These are phyloP conservation scores for Fusarium dimerum DNA, from an alignment of 2,329 filamentous ascomycete species.

Conservation along the genomic window DNA sequence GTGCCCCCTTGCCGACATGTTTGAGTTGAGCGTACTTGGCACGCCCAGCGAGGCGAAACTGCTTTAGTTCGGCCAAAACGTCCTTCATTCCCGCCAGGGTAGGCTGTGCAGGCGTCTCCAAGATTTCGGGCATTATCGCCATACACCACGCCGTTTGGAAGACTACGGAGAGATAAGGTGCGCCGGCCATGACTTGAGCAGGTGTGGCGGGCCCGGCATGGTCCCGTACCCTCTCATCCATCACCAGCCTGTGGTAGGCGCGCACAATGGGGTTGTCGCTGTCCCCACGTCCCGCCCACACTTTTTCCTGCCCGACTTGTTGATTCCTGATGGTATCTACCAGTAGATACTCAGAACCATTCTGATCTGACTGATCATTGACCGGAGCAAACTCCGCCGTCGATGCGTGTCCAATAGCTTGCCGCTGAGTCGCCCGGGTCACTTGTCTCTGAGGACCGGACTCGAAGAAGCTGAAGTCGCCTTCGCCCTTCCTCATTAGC, in stretches of 20 bases:
- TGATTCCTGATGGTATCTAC: slow-evolving; percentile 30
- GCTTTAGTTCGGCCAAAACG: slow-evolving; percentile 44
- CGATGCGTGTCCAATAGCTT: not conserved
- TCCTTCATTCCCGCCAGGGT: slow-evolving; percentile 44
- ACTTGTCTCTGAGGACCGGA: slow-evolving; percentile 16
- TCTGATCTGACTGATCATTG: slow-evolving; percentile 10
- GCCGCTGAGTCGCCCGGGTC: not conserved
- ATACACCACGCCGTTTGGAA: slow-evolving; percentile 57
- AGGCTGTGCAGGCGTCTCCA: slow-evolving; percentile 29
- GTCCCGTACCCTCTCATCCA: slow-evolving; percentile 37
- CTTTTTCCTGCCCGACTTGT: slow-evolving; percentile 23
- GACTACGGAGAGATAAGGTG: slow-evolving; percentile 45
- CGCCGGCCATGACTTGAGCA: slow-evolving; percentile 51
- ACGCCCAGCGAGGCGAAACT: slow-evolving; percentile 38
- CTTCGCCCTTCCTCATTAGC: slow-evolving; percentile 42
- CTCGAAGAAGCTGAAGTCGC: slow-evolving; percentile 49
- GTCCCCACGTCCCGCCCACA: slow-evolving; percentile 50
- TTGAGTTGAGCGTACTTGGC: slow-evolving; percentile 26
- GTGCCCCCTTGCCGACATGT: slow-evolving; percentile 2
- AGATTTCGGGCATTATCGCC: slow-evolving; percentile 39
- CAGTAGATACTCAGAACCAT: slow-evolving; percentile 24
- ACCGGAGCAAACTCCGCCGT: slow-evolving; percentile 6
- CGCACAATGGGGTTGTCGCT: slow-evolving; percentile 41
- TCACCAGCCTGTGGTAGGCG: slow-evolving; percentile 49
- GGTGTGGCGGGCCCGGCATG: slow-evolving; percentile 49